A percentile compares a stretch with the other conserved stretches of the same genome.
Evolutionary conservation across 2,329 filamentous ascomycete genomes (phyloP).

Genomic region (Aspergillus texensis): DNA sequence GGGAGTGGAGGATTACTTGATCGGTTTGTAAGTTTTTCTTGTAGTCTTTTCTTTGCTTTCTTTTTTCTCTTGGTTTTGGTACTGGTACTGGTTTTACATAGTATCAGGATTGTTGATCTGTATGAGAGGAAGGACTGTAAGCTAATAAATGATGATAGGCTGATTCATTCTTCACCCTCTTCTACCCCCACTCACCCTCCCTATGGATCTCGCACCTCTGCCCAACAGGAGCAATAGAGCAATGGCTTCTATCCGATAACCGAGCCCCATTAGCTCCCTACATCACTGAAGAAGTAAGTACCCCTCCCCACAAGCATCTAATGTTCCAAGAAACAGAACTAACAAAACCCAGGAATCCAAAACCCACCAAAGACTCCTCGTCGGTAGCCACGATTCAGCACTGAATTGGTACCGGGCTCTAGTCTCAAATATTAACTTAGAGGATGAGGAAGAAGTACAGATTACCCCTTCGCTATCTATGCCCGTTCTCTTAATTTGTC

Average conservation of each 20-base stretch:
- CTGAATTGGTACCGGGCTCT: slow-evolving; percentile 30
- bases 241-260: slow-evolving; percentile 24
- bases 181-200: slow-evolving; percentile 23
- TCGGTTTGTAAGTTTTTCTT: slow-evolving; percentile 24
- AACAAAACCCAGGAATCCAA: slow-evolving; percentile 17
- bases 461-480: slow-evolving; percentile 20
- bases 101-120: not conserved
- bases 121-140: not conserved
- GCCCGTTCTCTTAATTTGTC: slow-evolving; percentile 23
- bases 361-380: slow-evolving; percentile 24
- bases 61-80: not conserved
- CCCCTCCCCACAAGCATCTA: not conserved
- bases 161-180: slow-evolving; percentile 29
- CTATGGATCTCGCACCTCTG: slow-evolving; percentile 25
- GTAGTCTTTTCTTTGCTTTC: not conserved
- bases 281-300: slow-evolving; percentile 23
- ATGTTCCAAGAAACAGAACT: not conserved
- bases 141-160: not conserved
- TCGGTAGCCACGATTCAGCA: slow-evolving; percentile 20
- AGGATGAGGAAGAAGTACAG: slow-evolving; percentile 14
- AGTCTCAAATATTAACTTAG: slow-evolving; percentile 22
- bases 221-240: slow-evolving; percentile 22
- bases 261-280: slow-evolving; percentile 20
- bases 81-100: not conserved
- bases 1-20: slow-evolving; percentile 22